Base-by-base conservation (phyloP, 805 yeast genomes). In the Saturnispora silvae region DNA sequence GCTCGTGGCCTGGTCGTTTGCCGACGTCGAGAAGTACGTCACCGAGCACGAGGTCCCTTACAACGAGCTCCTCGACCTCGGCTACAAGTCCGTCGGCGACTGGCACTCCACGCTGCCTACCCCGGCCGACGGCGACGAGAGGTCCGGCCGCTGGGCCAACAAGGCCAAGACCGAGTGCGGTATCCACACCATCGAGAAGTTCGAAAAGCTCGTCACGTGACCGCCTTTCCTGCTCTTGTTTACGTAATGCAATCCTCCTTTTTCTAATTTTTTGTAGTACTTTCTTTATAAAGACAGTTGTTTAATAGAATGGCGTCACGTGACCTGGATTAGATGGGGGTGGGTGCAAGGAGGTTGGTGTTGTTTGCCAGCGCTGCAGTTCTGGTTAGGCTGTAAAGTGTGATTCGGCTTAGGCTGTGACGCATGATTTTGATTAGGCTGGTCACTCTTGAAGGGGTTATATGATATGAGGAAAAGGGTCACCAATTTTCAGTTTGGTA, bases 111-210 rank as follows among this genome's bases (percentile, higher is more conserved):
- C 97, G 0, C 75, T 61, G 22, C 96, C 97, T 2, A 94, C 84
- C 9, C 69, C 63, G 6, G 95, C 81, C 31, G 95, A 94, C 8
- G 96, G 85, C 54, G 96, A 89, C 53, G 97, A 89, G 57, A 72
- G 97, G 46, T 75, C 92, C n/a, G 97, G 97, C 1, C 72, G 97
- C 52, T 89, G 97, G 97, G 80, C 81, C 64, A 96, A 96, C 2
- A 72, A 80, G 54, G 69, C 75, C 9, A 89, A 89, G 64, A 85
- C 95, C 1, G 97, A 89, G 56, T 89, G 97, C 61, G 97, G 97
- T 3, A 86, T 89, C 37, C 97, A 89, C 53, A 81, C 79, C 49
- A 73, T 87, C 1, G 70, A 78, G 19, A 72, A 81, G 44, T 89
- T 81, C 54, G 75, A 81, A 0, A 67, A 81, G 51, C 81, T 60